Evolutionary conservation across 2,329 filamentous ascomycete species (phyloP), one percentile per base, ranked within the genome.

Genomic region (Phaeosphaeria sp.): DNA sequence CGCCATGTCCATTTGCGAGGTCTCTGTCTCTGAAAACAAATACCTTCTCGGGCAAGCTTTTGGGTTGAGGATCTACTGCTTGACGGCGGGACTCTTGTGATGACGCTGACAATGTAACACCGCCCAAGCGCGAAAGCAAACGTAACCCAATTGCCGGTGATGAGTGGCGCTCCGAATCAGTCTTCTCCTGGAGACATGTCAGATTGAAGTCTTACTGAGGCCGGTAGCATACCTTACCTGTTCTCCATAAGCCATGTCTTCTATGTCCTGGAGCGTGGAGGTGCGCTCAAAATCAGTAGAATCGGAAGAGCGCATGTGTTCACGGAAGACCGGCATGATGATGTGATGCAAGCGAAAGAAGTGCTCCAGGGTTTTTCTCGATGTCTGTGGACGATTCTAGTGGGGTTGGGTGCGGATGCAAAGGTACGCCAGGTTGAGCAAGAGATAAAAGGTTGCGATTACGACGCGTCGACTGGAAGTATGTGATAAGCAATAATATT

Each of bases 281-380:
- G 55, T 52, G 20, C 50, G 56, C 30, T 61, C 55, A 44, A 54
- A 52, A 20, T 58, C 51, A 17, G 56, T 17, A 1, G 55, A 56
- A 27, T 58, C 56, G 1, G 53, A 58, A 13, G 59, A 61, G 9
- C 56, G 53, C 5, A 46, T 36, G 17, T 55, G 15, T 20, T 36
- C n/a, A 15, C 40, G 25, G 6, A 52, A 30, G 18, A 22, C 36
- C 6, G 36, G 33, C 49, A 51, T 51, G n/a, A 9, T 18, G 17
- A 33, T 30, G 45, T 25, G 11, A 25, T 25, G 44, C 17, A 25
- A n/a, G n/a, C n/a, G n/a, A n/a, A n/a, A n/a, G n/a, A n/a, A n/a
- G n/a, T n/a, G n/a, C n/a, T n/a, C n/a, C n/a, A n/a, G n/a, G n/a
- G n/a, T n/a, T n/a, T n/a, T n/a, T n/a, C n/a, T n/a, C n/a, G n/a